Conservation (phyloP, 768 basidiomycete species). For the Hirschioporus abietinus region DNA sequence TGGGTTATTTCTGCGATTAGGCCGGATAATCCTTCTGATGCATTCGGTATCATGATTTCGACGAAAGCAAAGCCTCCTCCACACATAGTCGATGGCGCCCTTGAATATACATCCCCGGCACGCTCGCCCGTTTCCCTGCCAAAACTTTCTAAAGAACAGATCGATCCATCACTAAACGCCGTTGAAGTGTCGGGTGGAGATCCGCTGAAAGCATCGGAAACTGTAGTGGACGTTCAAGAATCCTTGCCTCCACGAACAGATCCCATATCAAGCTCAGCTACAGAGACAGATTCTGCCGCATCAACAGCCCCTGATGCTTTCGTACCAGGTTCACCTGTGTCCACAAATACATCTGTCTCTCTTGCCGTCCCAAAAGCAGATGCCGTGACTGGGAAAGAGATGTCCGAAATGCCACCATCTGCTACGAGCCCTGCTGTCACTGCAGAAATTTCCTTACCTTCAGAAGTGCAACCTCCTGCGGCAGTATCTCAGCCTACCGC, state of each 20-base stretch:
- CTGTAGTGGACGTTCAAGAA: neutral
- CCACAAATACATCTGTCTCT: constrained; percentile 57
- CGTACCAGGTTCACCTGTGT: constrained; percentile 48
- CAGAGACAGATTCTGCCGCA: constrained; percentile 45
- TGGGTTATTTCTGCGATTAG: constrained; percentile 75
- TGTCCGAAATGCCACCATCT: neutral
- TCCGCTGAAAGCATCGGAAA: constrained; percentile 1
- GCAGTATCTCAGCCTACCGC: neutral
- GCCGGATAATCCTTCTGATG: constrained; percentile 55
- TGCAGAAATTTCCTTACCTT: neutral
- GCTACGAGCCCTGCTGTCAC: neutral
- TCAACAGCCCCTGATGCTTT: constrained; percentile 47
- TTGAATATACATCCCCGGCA: constrained; percentile 48
- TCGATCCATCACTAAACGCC: constrained; percentile 9
- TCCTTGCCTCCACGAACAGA: constrained; percentile 19
- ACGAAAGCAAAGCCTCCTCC: constrained; percentile 56
- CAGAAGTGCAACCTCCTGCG: neutral
- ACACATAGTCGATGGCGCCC: constrained; percentile 50
- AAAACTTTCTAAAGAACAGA: constrained; percentile 18
- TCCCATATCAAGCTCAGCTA: constrained; percentile 41
- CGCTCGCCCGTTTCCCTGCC: constrained; percentile 29
- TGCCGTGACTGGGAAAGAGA: constrained; percentile 21
- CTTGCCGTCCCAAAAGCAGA: constrained; percentile 20
- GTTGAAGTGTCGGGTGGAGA: constrained; percentile 2
- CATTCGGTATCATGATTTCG: constrained; percentile 71